Percentiles rank a stretch among this genome's conserved stretches.
phyloP scores from a whole-genome alignment of 2,329 filamentous ascomycete species.

The Epichloe amarillans region DNA sequence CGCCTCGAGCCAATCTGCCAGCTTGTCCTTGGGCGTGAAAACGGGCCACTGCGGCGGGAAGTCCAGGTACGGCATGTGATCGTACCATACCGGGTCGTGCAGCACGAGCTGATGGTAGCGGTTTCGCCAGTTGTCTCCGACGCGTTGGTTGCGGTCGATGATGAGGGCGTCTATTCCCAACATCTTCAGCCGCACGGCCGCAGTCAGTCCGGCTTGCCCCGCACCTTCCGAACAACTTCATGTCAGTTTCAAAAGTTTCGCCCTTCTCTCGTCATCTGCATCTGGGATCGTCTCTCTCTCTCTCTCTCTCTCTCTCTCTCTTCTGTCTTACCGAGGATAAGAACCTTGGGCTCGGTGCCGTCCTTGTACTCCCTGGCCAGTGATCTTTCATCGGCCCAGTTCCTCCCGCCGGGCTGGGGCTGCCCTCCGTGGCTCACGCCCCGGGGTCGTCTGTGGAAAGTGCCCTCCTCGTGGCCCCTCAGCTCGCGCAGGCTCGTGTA shows the following conservation, averaged over 20 bases:
- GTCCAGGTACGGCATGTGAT: constrained; percentile 48
- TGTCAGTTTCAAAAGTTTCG: not conserved
- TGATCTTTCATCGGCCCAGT: constrained; percentile 44
- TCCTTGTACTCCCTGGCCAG: constrained; percentile 33
- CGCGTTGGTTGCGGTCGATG: constrained; percentile 42
- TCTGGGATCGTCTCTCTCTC: constrained; percentile 7
- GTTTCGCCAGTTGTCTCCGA: constrained; percentile 52
- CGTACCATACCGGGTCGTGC: constrained; percentile 52
- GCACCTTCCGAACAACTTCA: constrained; percentile 26
- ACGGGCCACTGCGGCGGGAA: constrained; percentile 55
- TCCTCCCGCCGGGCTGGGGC: constrained; percentile 34
- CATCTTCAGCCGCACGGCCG: constrained; percentile 45
- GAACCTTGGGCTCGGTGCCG: constrained; percentile 37
- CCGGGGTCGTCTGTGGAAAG: constrained; percentile 31
- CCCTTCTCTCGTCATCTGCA: too few species aligned
- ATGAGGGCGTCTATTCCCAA: constrained; percentile 41
- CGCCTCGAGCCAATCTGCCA: constrained; percentile 54
- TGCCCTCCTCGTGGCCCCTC: constrained; percentile 37
- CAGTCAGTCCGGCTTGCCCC: constrained; percentile 46
- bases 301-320: constrained; percentile 19
- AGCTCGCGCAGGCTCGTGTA: constrained; percentile 46
- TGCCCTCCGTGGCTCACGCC: constrained; percentile 44
- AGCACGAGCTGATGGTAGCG: constrained; percentile 53
- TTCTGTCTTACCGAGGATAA: constrained; percentile 55
- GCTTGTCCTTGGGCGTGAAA: constrained; percentile 60